A percentile compares a stretch with the other conserved stretches of the same genome.
Conservation (phyloP, 2,329 filamentous ascomycete species). For the Arthroderma sp. region DNA sequence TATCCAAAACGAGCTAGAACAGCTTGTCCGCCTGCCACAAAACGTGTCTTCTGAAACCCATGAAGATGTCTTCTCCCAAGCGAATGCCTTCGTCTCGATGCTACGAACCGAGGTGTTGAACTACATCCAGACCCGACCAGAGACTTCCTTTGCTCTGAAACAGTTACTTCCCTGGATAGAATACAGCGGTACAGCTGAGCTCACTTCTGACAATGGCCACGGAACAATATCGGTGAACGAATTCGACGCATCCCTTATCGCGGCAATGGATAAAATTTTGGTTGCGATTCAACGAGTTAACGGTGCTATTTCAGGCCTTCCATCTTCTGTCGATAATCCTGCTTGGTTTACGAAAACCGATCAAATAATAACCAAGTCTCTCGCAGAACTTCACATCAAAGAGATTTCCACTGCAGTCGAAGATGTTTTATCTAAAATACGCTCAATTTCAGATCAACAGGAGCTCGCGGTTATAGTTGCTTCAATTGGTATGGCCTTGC, state of each 20-base stretch:
- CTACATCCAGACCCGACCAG: slow-evolving; percentile 38
- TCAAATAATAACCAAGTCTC: slow-evolving; percentile 38
- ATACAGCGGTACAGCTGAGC: slow-evolving; percentile 14
- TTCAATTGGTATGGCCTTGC: slow-evolving; percentile 48
- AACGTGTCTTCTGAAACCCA: slow-evolving; percentile 30
- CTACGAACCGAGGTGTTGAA: slow-evolving; percentile 31
- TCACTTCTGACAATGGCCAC: slow-evolving; percentile 8
- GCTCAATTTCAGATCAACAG: slow-evolving; percentile 29
- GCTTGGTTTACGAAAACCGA: slow-evolving; percentile 50
- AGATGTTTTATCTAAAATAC: slow-evolving; percentile 34
- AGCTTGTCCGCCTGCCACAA: slow-evolving; percentile 38
- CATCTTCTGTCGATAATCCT: slow-evolving; percentile 46
- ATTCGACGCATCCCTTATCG: slow-evolving; percentile 48
- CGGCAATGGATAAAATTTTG: slow-evolving; percentile 60
- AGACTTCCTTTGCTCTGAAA: slow-evolving; percentile 50
- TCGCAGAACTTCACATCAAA: slow-evolving; percentile 46
- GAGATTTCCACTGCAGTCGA: slow-evolving; percentile 39
- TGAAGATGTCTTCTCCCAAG: slow-evolving; percentile 18
- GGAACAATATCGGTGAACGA: slow-evolving; percentile 21
- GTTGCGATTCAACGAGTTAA: slow-evolving; percentile 64
- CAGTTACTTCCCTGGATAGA: slow-evolving; percentile 55
- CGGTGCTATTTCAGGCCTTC: slow-evolving; percentile 41
- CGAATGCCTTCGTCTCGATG: slow-evolving; percentile 16
- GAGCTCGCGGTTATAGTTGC: slow-evolving; percentile 39
- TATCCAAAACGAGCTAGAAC: slow-evolving; percentile 30